Evolutionary conservation across 176 grass and related monocot species (phyloP).

Genomic region (Triticum aestivum): IWGSC_CS_RefSeq_v2.1 NC_057811.1:486305923-486306422

Average conservation of each 20-base stretch:
- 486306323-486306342: neutral
- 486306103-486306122: neutral
- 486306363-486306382: neutral
- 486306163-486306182: neutral
- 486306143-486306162: neutral
- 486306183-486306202: neutral
- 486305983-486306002: neutral
- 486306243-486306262: slow-evolving; percentile 14
- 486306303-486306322: neutral
- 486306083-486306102: neutral
- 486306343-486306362: neutral
- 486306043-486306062: neutral
- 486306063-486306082: neutral
- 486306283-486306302: neutral
- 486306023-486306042: neutral
- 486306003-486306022: neutral
- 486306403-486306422: neutral
- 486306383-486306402: neutral
- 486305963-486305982: neutral
- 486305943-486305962: neutral
- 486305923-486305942: neutral
- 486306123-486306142: neutral
- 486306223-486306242: neutral
- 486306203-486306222: neutral
- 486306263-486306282: neutral